A percentile compares a stretch with the other conserved stretches of the same genome.
Evolutionary conservation across 2,329 filamentous ascomycete genomes (phyloP).

Genomic region (Teratosphaeria gauchensis): DNA sequence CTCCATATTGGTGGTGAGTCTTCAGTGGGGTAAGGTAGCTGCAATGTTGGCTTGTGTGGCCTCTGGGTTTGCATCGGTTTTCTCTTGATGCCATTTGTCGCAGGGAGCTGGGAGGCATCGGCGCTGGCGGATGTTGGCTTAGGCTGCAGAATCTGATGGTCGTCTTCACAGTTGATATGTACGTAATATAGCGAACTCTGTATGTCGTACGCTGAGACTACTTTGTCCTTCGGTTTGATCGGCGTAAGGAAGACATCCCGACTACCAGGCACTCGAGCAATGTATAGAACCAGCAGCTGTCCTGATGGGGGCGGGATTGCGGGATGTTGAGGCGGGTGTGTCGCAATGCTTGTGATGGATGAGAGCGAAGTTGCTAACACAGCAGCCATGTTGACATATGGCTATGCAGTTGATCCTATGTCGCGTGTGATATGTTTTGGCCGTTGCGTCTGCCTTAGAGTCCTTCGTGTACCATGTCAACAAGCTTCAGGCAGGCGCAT

Average conservation of each 20-base stretch:
- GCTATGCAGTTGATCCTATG: slow-evolving; percentile 14
- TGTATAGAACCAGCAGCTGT: slow-evolving; percentile 74
- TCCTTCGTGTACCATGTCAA: background rate
- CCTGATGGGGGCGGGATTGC: slow-evolving; percentile 62
- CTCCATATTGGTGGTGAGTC: background rate
- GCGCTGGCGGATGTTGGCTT: background rate
- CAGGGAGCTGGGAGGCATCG: slow-evolving; percentile 12
- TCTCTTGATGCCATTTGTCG: slow-evolving; percentile 3
- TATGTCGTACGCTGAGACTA: slow-evolving; percentile 80
- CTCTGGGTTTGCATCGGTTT: background rate
- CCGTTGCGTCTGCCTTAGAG: background rate
- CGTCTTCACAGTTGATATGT: slow-evolving; percentile 57
- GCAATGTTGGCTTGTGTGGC: background rate
- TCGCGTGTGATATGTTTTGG: background rate
- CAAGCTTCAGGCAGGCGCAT: background rate
- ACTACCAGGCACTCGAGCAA: slow-evolving; percentile 84
- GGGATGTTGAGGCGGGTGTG: slow-evolving; percentile 82
- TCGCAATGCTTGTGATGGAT: slow-evolving; percentile 67
- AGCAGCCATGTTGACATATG: slow-evolving; percentile 9
- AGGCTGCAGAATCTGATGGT: slow-evolving; percentile 35
- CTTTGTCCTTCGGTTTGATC: slow-evolving; percentile 77
- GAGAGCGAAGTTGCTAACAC: slow-evolving; percentile 79
- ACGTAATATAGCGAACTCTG: slow-evolving; percentile 84
- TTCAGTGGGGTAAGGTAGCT: slow-evolving; percentile 6
- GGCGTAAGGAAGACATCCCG: slow-evolving; percentile 89